phyloP scores from a whole-genome alignment of 257 asterid species.

The Craterostigma plantagineum region DNA sequence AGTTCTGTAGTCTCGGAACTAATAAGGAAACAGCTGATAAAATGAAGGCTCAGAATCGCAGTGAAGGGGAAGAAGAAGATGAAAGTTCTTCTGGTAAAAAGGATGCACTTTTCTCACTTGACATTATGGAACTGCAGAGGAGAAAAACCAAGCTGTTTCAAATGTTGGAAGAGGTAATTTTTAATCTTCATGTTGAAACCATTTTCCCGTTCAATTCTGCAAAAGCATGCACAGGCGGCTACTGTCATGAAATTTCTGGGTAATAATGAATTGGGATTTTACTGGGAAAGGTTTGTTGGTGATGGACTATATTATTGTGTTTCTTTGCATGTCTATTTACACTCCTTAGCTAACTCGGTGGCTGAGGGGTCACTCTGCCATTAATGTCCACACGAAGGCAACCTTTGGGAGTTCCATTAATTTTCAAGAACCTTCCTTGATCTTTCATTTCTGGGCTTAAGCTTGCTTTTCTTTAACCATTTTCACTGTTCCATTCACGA shows the following conservation, averaged over 20 bases:
- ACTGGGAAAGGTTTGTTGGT: too few relatives aligned
- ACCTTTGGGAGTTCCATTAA: conserved; percentile 13
- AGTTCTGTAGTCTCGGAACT: conserved; percentile 52
- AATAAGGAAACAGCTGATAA: background rate
- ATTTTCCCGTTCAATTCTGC: too few relatives aligned
- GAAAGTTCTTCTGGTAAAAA: conserved; percentile 13
- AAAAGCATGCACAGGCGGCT: background rate
- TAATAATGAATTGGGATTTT: background rate
- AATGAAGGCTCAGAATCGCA: conserved; percentile 8
- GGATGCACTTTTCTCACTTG: conserved; percentile 44
- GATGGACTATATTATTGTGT: background rate
- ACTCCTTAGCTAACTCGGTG: conserved; percentile 16
- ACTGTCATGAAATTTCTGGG: background rate
- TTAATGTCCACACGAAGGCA: conserved; percentile 36
- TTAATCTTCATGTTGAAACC: too few relatives aligned
- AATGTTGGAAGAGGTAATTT: conserved; percentile 79
- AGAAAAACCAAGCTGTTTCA: conserved; percentile 60
- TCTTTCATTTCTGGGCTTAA: too few relatives aligned
- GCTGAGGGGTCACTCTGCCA: conserved; percentile 13
- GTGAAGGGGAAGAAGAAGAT: conserved; percentile 21
- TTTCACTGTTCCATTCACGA: too few relatives aligned
- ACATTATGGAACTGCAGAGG: conserved; percentile 57
- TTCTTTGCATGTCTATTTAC: too few relatives aligned
- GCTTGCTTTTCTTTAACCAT: too few relatives aligned
- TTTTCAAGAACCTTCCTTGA: conserved; percentile 14